Evolutionary conservation across 805 yeast genomes (phyloP).

Genomic region (Suhomyces vadensis): DNA sequence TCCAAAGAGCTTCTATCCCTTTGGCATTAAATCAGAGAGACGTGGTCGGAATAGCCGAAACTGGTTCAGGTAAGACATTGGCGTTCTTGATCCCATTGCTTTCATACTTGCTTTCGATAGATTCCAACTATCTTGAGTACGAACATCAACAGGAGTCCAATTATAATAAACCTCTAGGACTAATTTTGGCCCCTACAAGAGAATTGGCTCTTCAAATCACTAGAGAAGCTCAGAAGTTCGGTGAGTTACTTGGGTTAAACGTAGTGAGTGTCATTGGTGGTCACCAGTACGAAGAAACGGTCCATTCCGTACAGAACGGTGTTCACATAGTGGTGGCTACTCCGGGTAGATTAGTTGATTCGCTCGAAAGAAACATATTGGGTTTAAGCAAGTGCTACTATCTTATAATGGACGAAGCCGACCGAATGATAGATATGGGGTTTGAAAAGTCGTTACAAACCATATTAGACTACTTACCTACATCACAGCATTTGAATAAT

Average conservation of each 20-base stretch:
- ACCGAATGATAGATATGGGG: constrained; percentile 93
- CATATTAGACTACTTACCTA: constrained; percentile 59
- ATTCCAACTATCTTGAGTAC: constrained; percentile 32
- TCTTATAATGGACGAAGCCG: constrained; percentile 90
- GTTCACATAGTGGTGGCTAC: constrained; percentile 88
- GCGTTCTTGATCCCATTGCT: constrained; percentile 77
- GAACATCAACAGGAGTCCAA: constrained; percentile 48
- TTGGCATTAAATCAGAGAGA: constrained; percentile 60
- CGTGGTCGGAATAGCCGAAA: constrained; percentile 87
- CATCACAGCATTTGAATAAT: constrained; percentile 22
- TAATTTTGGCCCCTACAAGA: constrained; percentile 88
- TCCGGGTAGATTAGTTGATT: constrained; percentile 88
- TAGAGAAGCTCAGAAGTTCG: constrained; percentile 57
- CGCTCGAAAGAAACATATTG: constrained; percentile 66
- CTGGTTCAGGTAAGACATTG: constrained; percentile 95
- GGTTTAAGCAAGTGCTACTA: constrained; percentile 61
- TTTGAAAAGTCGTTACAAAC: constrained; percentile 77
- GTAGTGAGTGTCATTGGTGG: constrained; percentile 85
- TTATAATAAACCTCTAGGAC: constrained; percentile 67
- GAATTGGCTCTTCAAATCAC: constrained; percentile 90
- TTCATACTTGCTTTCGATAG: constrained; percentile 45
- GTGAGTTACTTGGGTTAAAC: constrained; percentile 39
- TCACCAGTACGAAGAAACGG: constrained; percentile 75
- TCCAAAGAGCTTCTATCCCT: constrained; percentile 88
- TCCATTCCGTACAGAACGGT: constrained; percentile 56